These are phyloP conservation scores for Conidiobolus coronatus DNA, from an alignment of 371 early-diverging fungal species.

Conservation along the genomic window DNA sequence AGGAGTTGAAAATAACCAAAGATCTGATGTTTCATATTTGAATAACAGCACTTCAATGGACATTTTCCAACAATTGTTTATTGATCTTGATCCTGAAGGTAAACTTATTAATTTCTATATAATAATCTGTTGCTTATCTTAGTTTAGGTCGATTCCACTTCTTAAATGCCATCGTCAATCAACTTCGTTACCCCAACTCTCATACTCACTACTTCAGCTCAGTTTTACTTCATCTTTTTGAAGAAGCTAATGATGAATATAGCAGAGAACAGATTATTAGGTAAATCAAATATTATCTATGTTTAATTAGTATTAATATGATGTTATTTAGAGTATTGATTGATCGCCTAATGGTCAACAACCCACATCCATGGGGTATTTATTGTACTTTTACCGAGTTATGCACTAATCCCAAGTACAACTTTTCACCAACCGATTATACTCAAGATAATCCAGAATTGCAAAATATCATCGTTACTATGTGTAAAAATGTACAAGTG, in stretches of 20 bases:
- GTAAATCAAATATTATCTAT: slow-evolving; percentile 10
- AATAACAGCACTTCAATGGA: slow-evolving; percentile 60
- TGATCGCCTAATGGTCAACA: slow-evolving; percentile 85
- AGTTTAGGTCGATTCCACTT: slow-evolving; percentile 53
- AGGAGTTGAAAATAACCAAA: slow-evolving; percentile 23
- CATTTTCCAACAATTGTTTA: slow-evolving; percentile 55
- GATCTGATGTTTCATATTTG: slow-evolving; percentile 17
- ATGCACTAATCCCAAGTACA: slow-evolving; percentile 72
- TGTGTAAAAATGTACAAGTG: too few relatives aligned
- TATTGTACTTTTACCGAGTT: slow-evolving; percentile 91
- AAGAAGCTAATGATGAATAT: slow-evolving; percentile 53
- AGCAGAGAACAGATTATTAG: slow-evolving; percentile 84
- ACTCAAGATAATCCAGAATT: too few relatives aligned
- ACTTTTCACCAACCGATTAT: too few relatives aligned
- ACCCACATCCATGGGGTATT: slow-evolving; percentile 95
- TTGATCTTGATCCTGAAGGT: slow-evolving; percentile 65
- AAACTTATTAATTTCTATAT: slow-evolving; percentile 3
- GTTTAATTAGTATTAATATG: neutral
- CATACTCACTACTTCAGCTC: slow-evolving; percentile 88
- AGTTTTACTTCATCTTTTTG: slow-evolving; percentile 66
- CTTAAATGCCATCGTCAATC: slow-evolving; percentile 83
- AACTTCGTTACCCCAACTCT: slow-evolving; percentile 88
- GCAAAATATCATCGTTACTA: too few relatives aligned
- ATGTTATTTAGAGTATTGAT: slow-evolving; percentile 45
- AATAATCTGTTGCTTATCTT: neutral